phyloP scores from a whole-genome alignment of 1,284 basidiomycete genomes.

The Marasmius sp. region DNA sequence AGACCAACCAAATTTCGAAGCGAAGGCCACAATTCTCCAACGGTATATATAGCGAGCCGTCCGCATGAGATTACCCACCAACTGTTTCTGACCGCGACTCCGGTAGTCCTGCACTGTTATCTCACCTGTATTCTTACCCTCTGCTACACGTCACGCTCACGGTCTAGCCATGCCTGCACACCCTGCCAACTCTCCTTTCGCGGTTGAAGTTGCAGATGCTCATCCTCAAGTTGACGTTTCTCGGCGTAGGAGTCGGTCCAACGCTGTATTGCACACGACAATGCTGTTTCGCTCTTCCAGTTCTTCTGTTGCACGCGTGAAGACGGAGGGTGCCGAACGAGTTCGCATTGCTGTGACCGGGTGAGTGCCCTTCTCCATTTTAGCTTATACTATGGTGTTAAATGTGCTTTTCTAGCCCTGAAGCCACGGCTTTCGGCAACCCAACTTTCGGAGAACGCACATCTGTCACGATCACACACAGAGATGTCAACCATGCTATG shows the following conservation, averaged over 20 bases:
- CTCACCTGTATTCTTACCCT: neutral
- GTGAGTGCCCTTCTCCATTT: neutral
- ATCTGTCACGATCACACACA: conserved; percentile 9
- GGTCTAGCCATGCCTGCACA: conserved; percentile 5
- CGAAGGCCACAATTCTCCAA: neutral
- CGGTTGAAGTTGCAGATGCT: conserved; percentile 7
- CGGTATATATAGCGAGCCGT: neutral
- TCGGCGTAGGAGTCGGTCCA: neutral
- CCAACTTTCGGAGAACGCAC: conserved; percentile 7
- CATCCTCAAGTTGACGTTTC: conserved; percentile 6
- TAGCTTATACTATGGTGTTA: neutral
- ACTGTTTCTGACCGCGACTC: neutral
- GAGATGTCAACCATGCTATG: conserved; percentile 12
- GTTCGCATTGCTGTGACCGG: conserved; percentile 12
- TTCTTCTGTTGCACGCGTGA: conserved; percentile 5
- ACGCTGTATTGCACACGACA: conserved; percentile 11
- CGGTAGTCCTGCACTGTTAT: neutral
- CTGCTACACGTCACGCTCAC: neutral
- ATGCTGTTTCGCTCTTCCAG: conserved; percentile 11
- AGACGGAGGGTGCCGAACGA: conserved; percentile 6
- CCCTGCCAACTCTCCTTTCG: conserved; percentile 10
- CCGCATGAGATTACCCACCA: neutral
- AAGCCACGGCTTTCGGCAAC: conserved; percentile 9
- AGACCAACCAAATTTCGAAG: neutral
- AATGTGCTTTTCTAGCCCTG: neutral